Evolutionary conservation across 805 yeast genomes (phyloP).

Genomic region (Kluyveromyces siamensis): DNA sequence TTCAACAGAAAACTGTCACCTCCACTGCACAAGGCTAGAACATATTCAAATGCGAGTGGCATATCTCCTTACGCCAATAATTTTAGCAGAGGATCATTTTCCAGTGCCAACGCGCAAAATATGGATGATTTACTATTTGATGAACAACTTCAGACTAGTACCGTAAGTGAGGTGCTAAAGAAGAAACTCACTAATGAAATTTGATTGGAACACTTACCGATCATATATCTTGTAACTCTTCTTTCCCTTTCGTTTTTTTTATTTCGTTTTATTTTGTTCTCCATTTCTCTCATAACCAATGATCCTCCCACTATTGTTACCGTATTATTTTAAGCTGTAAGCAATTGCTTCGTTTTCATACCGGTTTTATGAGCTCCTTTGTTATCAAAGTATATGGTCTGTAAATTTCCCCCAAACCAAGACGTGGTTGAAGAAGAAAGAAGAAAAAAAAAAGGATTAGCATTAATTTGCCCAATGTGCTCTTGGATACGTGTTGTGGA

Average conservation of each 20-base stretch:
- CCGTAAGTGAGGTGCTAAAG: constrained; percentile 19
- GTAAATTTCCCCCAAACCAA: neutral
- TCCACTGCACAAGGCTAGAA: constrained; percentile 8
- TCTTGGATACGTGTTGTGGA: neutral
- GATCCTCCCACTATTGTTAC: neutral
- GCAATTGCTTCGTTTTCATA: too few relatives aligned
- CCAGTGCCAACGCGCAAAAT: constrained; percentile 6
- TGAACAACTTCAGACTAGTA: constrained; percentile 16
- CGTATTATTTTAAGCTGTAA: neutral
- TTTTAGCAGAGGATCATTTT: constrained; percentile 4
- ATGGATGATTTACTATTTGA: constrained; percentile 13
- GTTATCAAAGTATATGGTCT: neutral
- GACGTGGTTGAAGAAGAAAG: neutral
- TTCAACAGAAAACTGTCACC: constrained; percentile 9
- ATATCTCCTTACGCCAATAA: constrained; percentile 6
- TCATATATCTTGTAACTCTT: neutral
- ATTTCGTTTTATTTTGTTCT: constrained; percentile 1
- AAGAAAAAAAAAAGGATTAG: neutral
- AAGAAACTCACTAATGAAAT: constrained; percentile 11
- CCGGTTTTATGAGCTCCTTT: neutral
- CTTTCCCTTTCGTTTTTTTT: neutral
- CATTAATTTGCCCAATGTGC: neutral
- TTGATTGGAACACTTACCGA: neutral
- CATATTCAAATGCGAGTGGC: constrained; percentile 14
- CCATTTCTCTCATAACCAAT: neutral